A percentile compares a stretch with the other conserved stretches of the same genome.
These are phyloP conservation scores for Nadsonia fulvescens DNA, from an alignment of 805 yeast genomes.

Conservation along the genomic window DNA sequence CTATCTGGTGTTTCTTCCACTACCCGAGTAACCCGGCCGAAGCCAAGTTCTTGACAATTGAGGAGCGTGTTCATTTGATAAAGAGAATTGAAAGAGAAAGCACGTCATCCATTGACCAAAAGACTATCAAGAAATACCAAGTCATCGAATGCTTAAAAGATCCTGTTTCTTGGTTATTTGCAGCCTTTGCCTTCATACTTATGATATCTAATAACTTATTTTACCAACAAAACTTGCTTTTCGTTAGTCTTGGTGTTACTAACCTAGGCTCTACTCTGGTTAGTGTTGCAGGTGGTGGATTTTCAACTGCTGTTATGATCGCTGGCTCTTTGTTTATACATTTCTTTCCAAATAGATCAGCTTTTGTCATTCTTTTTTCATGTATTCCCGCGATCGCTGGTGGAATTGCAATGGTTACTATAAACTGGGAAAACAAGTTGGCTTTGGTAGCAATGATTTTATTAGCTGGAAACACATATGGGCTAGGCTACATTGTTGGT, in stretches of 20 bases:
- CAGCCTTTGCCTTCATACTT: conserved; percentile 21
- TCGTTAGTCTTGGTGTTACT: conserved; percentile 21
- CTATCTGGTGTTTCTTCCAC: conserved; percentile 26
- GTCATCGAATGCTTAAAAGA: conserved; percentile 33
- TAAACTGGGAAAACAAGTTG: conserved; percentile 24
- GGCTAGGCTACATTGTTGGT: conserved; percentile 12
- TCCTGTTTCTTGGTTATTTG: conserved; percentile 25
- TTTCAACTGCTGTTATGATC: conserved; percentile 19
- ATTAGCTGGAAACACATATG: conserved; percentile 23
- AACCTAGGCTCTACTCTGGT: conserved; percentile 29
- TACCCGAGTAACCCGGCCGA: conserved; percentile 42
- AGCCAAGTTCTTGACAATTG: conserved; percentile 27
- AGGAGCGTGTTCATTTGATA: conserved; percentile 36
- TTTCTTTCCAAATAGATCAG: conserved; percentile 18
- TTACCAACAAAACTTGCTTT: conserved; percentile 28
- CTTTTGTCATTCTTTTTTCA: conserved; percentile 15
- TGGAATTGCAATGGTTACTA: conserved; percentile 23
- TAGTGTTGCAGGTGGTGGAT: conserved; percentile 30
- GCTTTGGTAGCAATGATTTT: conserved; percentile 25
- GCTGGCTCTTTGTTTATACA: conserved; percentile 18
- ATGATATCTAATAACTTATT: conserved; percentile 30
- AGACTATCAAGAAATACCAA: conserved; percentile 28
- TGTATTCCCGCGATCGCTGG: conserved; percentile 24
- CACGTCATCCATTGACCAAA: conserved; percentile 26
- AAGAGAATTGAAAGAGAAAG: conserved; percentile 24